Conservation (phyloP, 2,329 filamentous ascomycete genomes). For the Alternaria dauci region DNA sequence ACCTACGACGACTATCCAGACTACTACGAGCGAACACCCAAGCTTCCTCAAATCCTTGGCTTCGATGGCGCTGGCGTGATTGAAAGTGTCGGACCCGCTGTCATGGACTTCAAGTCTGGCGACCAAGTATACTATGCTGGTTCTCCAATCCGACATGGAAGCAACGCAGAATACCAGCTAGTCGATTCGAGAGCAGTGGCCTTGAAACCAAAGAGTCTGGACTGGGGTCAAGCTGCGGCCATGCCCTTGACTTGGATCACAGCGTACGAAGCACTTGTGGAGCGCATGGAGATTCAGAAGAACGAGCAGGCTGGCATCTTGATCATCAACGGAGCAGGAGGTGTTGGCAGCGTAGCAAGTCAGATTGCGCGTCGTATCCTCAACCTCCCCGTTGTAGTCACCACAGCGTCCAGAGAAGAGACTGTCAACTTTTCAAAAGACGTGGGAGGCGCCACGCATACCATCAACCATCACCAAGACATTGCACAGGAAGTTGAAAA, state of each 20-base stretch:
- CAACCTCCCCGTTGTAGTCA: conserved; percentile 14
- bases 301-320: conserved; percentile 3
- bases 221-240: conserved; percentile 14
- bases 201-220: conserved; percentile 12
- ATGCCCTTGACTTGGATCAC: conserved; percentile 18
- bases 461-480: conserved; percentile 13
- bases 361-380: conserved; percentile 13
- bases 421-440: conserved; percentile 13
- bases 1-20: conserved; percentile 17
- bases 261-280: conserved; percentile 12
- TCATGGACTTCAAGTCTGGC: conserved; percentile 1
- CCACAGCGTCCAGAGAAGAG: conserved; percentile 14
- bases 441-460: conserved; percentile 10
- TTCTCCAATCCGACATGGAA: conserved; percentile 14
- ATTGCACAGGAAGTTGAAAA: conserved; percentile 2
- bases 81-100: conserved; percentile 6
- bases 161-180: conserved; percentile 13
- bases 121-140: conserved; percentile 13
- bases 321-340: conserved; percentile 15
- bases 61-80: conserved; percentile 13
- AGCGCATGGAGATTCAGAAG: conserved; percentile 10
- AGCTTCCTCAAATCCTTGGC: conserved; percentile 13
- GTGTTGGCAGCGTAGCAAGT: conserved; percentile 14
- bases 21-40: conserved; percentile 10
- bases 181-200: conserved; percentile 13